Base-by-base conservation (phyloP, 2,329 filamentous ascomycete genomes). In the Aspergillus tamarii region DNA sequence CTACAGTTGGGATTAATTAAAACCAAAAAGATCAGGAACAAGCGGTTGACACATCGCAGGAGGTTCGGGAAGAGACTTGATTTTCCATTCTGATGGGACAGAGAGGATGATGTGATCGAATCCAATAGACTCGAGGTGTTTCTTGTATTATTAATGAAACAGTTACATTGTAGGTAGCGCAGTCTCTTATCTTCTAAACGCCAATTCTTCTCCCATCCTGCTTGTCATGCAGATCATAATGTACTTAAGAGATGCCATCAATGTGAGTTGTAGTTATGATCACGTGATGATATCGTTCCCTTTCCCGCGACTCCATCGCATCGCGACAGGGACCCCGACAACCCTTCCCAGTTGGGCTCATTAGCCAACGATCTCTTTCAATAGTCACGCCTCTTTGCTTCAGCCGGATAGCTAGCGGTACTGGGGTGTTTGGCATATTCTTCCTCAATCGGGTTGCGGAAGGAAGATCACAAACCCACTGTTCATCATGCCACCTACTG, bases 401-500 rank as follows among this genome's bases (percentile, higher is more conserved):
- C 28, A 34, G 10, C 19, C 26, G 48, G n/a, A 52, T 34, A 52
- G 16, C 10, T 32, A 52, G 11, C 16, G 26, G 19, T 30, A 39
- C 2, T 12, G 21, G 21, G 28, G 52, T 23, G 32, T 9, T 28
- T 39, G n/a, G 32, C 36, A 39, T 23, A 34, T 21, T 32, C 52
- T 12, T 50, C 30, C 61, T 61, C 34, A 39, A 59, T n/a, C 48
- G 69, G 45, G 32, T 28, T 55, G 52, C 60, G 39, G 59, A 45
- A 55, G 60, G 41, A 61, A 65, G 56, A 63, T 56, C 57, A 54
- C 41, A 59, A 56, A 54, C 43, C 50, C 46, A 39, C 63, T 60
- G 53, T 67, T 69, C 61, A 73, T 55, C 56, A 77, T 77, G 75
- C 74, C 75, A 64, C 74, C 75, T 14, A 76, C 73, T 62, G 75